These are phyloP conservation scores for Fomitopsis serialis DNA, from an alignment of 768 basidiomycete species.

Conservation along the genomic window DNA sequence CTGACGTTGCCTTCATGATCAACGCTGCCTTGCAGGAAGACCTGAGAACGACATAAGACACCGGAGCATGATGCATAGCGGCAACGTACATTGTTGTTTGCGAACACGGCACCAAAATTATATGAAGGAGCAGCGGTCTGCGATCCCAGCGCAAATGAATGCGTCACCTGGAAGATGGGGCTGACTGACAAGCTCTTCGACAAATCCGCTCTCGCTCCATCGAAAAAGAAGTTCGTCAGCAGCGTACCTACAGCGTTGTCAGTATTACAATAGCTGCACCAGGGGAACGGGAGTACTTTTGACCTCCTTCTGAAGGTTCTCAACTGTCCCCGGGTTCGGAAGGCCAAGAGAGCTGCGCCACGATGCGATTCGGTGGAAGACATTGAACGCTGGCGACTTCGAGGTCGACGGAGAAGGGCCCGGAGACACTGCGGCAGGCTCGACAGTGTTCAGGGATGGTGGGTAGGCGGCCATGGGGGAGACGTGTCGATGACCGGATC, in stretches of 20 bases:
- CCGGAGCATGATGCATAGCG: neutral
- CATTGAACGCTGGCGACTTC: slow-evolving; percentile 52
- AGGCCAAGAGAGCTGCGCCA: slow-evolving; percentile 82
- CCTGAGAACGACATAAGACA: slow-evolving; percentile 40
- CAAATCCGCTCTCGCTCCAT: slow-evolving; percentile 94
- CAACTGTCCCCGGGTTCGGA: slow-evolving; percentile 87
- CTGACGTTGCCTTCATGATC: slow-evolving; percentile 92
- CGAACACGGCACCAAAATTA: slow-evolving; percentile 92
- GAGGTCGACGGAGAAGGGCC: neutral
- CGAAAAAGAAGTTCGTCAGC: slow-evolving; percentile 91
- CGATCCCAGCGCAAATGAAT: slow-evolving; percentile 89
- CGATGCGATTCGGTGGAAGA: slow-evolving; percentile 67
- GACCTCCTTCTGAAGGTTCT: slow-evolving; percentile 91
- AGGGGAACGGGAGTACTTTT: slow-evolving; percentile 52
- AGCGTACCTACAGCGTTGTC: slow-evolving; percentile 63
- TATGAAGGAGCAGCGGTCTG: slow-evolving; percentile 82
- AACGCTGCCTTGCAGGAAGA: slow-evolving; percentile 88
- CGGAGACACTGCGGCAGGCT: neutral
- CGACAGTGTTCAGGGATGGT: neutral
- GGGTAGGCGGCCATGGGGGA: neutral
- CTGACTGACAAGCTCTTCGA: slow-evolving; percentile 88
- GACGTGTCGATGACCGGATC: neutral
- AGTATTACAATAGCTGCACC: neutral
- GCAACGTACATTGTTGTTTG: slow-evolving; percentile 63
- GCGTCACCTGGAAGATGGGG: slow-evolving; percentile 98